Evolutionary conservation across 495 filamentous ascomycete genomes (phyloP), one percentile per base, ranked within the genome.

Genomic region (Pseudevernia furfuracea): DNA sequence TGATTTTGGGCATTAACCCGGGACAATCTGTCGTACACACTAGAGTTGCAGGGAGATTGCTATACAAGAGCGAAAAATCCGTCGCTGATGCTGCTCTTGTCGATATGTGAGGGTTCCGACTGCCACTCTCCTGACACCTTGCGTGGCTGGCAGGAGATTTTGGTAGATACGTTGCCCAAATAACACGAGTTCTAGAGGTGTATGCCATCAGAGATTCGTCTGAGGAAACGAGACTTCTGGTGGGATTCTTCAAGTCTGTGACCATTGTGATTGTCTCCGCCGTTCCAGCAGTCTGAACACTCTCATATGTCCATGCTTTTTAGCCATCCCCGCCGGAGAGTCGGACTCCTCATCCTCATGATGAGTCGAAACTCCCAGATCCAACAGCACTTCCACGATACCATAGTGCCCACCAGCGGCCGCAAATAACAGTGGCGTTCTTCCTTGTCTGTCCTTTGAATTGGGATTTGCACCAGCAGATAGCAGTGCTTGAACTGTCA

Each of bases 271-370:
- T 10, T 53, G 25, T 53, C 28, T 53, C 28, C 49, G 28, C 46
- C 46, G 46, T 52, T 52, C 46, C 46, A 52, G 46, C 11, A 52
- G 46, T 28, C 46, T 28, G 46, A 52, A 52, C 10, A 52, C 25
- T 7, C 25, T 52, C 25, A 52, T 28, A 28, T 52, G 46, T 14
- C 46, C 46, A 3, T 30, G n/a, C 1, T 11, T 2, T 52, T 30
- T 52, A 3, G 46, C 46, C 17, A 52, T 11, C 11, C 23, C 14
- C 25, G 23, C 23, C 10, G 46, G 46, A 30, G 46, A 28, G 4
- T 28, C 9, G 25, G 10, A 23, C 12, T 30, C 3, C 11, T 28
- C 11, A 30, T 52, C 46, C 11, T 12, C 46, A 12, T 28, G 23
- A 52, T 52, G 7, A 28, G 10, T 28, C 10, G n/a, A 7, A 28